Evolutionary conservation across 768 basidiomycete species (phyloP), one percentile per base, ranked within the genome.

Genomic region (Aureoboletus auriporus): DNA sequence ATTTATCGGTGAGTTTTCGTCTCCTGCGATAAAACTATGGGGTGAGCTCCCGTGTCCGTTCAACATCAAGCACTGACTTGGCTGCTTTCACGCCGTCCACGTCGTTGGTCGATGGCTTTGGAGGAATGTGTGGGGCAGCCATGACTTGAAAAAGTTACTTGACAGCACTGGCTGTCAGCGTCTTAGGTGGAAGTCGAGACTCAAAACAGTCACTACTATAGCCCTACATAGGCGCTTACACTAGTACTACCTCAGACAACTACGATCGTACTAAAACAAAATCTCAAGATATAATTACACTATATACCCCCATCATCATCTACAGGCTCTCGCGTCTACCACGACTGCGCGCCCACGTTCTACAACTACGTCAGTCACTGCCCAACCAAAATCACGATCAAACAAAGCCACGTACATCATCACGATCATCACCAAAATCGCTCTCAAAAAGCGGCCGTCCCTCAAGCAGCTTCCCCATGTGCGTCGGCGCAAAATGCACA

Each of bases 1-100:
- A 75, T 69, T 85, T 89, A 66, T 90, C 89, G 2, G 83, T 84
- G 30, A 90, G 76, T 65, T 90, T 90, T 42, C 89, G 78, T 61
- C 81, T 83, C 67, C 87, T 90, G 59, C 33, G 26, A 23, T 23
- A 23, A 38, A 39, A 20, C 16, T 26, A 10, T 33, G 28, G 3
- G 20, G 12, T 46, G 23, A 47, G 26, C n/a, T 5, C 17, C 14
- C 16, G 34, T 6, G 23, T 33, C 10, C 34, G 5, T 13, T 5
- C 13, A 40, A 17, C 17, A 17, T 40, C 8, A 6, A 16, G 29
- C 5, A 39, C 60, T 11, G 50, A 72, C 70, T 72, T 71, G 43
- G 66, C 61, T 37, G 64, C 42, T 53, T 71, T 71, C 30, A 65
- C 44, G 5, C 61, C 61, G 14, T 65, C 65, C 64, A 65, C 62